A percentile compares a stretch with the other conserved stretches of the same genome.
Conservation (phyloP, 2,329 filamentous ascomycete genomes). For the Ceratocystis lukuohia region DNA sequence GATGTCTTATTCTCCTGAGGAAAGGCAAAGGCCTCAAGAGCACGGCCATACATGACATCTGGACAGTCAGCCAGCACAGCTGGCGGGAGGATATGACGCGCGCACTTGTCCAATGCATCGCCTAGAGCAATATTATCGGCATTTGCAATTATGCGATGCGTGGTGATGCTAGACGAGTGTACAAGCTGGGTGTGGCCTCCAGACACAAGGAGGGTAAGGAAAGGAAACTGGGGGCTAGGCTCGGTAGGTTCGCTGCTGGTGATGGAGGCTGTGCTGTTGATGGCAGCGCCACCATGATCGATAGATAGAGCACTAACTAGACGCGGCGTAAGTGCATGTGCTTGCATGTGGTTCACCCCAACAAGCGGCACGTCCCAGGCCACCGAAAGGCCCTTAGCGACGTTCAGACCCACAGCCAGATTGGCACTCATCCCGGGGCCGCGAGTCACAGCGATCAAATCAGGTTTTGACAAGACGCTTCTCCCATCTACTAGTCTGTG, state of each 20-base stretch:
- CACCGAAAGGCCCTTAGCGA: slow-evolving; percentile 73
- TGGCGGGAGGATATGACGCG: slow-evolving; percentile 58
- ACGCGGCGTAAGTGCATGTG: slow-evolving; percentile 78
- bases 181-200: slow-evolving; percentile 87
- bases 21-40: slow-evolving; percentile 71
- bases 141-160: slow-evolving; percentile 60
- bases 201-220: slow-evolving; percentile 76
- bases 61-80: slow-evolving; percentile 39
- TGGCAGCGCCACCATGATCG: neutral
- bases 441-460: slow-evolving; percentile 79
- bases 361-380: slow-evolving; percentile 74
- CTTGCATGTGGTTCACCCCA: slow-evolving; percentile 94
- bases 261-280: neutral
- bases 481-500: neutral
- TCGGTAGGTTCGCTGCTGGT: neutral
- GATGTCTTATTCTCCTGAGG: slow-evolving; percentile 28
- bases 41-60: slow-evolving; percentile 65
- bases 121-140: slow-evolving; percentile 78
- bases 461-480: slow-evolving; percentile 37
- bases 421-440: slow-evolving; percentile 81
- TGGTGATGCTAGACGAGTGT: slow-evolving; percentile 51
- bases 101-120: slow-evolving; percentile 78
- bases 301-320: slow-evolving; percentile 49
- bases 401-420: slow-evolving; percentile 63
- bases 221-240: slow-evolving; percentile 47